Evolutionary conservation across 1,284 basidiomycete genomes (phyloP).

Genomic region (Lentinus polychrous): DNA sequence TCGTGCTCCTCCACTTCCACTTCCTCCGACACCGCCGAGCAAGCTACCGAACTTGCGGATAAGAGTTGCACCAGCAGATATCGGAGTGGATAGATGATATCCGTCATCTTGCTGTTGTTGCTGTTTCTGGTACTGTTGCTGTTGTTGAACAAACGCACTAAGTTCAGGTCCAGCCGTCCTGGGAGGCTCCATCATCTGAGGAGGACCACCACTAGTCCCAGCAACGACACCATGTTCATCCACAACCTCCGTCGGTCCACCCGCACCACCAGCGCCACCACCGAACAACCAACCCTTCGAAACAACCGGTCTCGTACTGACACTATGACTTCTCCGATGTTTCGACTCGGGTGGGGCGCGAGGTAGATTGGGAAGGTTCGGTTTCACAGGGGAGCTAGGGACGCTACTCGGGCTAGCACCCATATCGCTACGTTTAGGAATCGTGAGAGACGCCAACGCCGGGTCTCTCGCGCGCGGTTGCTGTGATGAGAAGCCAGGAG

Average conservation of each 20-base stretch:
- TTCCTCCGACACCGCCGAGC: conserved; percentile 42
- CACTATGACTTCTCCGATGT: conserved; percentile 67
- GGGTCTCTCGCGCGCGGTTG: conserved; percentile 57
- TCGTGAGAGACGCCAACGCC: conserved; percentile 21
- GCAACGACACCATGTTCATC: conserved; percentile 33
- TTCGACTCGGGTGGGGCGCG: conserved; percentile 61
- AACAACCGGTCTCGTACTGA: conserved; percentile 62
- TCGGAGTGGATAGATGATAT: conserved; percentile 26
- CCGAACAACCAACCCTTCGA: conserved; percentile 45
- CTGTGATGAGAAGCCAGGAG: conserved; percentile 46
- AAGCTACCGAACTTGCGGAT: conserved; percentile 70
- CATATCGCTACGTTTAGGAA: conserved; percentile 15
- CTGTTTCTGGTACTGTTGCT: conserved; percentile 21
- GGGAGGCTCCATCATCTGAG: conserved; percentile 29
- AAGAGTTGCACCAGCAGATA: conserved; percentile 58
- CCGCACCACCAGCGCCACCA: conserved; percentile 27
- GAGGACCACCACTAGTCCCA: conserved; percentile 16
- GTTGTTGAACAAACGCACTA: conserved; percentile 38
- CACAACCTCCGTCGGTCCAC: conserved; percentile 22
- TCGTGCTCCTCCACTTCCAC: too few species aligned
- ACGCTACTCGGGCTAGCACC: conserved; percentile 12
- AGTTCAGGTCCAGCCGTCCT: conserved; percentile 55
- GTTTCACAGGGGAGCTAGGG: conserved; percentile 21
- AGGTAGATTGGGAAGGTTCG: conserved; percentile 33
- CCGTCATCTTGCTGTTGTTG: conserved; percentile 25